Percentiles rank a stretch among this genome's conserved stretches.
Conservation (phyloP, 1,139 yeast genomes). For the Kurtzmaniella quercitrusa region DNA sequence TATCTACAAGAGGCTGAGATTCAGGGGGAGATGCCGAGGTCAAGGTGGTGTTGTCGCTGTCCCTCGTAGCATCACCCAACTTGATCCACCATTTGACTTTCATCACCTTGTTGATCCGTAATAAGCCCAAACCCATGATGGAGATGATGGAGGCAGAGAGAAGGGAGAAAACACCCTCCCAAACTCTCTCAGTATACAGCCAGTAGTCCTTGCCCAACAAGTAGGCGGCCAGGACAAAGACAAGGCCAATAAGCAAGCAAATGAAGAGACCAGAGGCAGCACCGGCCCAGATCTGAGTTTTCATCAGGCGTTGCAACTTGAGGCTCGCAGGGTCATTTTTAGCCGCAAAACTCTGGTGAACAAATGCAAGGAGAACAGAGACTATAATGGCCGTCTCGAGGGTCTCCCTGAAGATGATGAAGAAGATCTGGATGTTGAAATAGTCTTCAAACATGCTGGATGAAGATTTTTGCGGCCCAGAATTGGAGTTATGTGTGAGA, state of each 20-base stretch:
- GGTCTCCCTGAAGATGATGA: conserved; percentile 82
- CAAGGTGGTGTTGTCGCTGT: conserved; percentile 11
- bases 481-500: background rate
- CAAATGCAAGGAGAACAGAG: conserved; percentile 77
- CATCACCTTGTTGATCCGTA: conserved; percentile 70
- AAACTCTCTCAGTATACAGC: conserved; percentile 76
- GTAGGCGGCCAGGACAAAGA: conserved; percentile 73
- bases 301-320: background rate
- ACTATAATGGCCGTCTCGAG: conserved; percentile 84
- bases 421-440: conserved; percentile 76
- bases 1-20: background rate
- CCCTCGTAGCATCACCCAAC: conserved; percentile 36
- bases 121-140: conserved; percentile 82
- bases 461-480: background rate
- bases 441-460: conserved; percentile 37
- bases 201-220: conserved; percentile 75
- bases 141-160: conserved; percentile 79
- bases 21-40: conserved; percentile 9
- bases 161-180: conserved; percentile 90
- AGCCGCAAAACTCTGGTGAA: conserved; percentile 49
- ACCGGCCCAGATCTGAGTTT: conserved; percentile 77
- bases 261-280: conserved; percentile 65
- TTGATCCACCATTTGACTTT: conserved; percentile 49
- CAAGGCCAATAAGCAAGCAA: conserved; percentile 74
- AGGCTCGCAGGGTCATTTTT: background rate